These are phyloP conservation scores for Scedosporium minutisporum DNA, from an alignment of 2,329 filamentous ascomycete genomes.

Conservation along the genomic window DNA sequence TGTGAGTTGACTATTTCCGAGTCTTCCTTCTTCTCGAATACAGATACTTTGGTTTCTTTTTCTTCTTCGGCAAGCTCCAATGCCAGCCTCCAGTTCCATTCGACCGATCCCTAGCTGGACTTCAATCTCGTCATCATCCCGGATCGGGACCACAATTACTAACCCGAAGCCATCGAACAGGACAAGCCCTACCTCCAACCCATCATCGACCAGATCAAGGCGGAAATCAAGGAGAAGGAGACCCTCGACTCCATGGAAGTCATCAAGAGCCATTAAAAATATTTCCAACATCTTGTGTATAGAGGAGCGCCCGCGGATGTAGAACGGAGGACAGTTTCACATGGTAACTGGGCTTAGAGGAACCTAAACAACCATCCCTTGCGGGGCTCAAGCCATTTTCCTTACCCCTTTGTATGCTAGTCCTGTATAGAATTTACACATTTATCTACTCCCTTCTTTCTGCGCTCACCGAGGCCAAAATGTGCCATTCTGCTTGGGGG, in stretches of 20 bases:
- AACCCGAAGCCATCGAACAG: conserved; percentile 17
- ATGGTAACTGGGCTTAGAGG: background rate
- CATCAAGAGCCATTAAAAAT: conserved; percentile 36
- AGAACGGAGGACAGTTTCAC: background rate
- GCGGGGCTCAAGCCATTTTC: background rate
- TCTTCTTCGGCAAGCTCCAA: background rate
- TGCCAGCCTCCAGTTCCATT: background rate
- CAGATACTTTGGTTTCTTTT: conserved; percentile 5
- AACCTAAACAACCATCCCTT: background rate
- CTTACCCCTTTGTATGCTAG: conserved; percentile 1
- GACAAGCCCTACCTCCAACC: conserved; percentile 45
- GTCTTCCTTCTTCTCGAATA: background rate
- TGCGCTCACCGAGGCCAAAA: no score
- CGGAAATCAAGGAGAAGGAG: conserved; percentile 40
- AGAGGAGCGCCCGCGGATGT: background rate
- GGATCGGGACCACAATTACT: background rate
- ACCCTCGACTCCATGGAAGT: conserved; percentile 41
- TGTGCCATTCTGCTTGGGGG: no score
- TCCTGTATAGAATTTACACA: conserved; percentile 1
- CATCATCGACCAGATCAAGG: conserved; percentile 41
- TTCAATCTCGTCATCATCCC: no score
- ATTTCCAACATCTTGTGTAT: background rate
- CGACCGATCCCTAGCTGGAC: no score
- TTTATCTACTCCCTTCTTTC: background rate
- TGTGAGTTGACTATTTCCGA: conserved; percentile 21